Conservation (phyloP, 495 filamentous ascomycete species). For the Hypoxylon subgilvum region DNA sequence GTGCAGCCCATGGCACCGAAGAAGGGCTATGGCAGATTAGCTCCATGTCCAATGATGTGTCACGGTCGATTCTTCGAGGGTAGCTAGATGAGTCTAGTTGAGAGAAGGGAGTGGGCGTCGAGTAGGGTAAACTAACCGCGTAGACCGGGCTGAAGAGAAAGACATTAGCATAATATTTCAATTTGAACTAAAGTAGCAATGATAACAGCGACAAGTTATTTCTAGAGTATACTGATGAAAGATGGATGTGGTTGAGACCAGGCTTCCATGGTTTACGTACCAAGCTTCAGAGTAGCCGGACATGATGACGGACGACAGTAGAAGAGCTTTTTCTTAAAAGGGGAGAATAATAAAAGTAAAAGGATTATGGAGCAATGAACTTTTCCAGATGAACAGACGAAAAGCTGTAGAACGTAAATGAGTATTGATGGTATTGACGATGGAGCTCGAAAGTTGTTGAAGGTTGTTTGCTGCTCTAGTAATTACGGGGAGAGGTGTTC, state of each 20-base stretch:
- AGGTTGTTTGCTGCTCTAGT: constrained; percentile 13
- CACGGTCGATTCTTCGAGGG: constrained; percentile 26
- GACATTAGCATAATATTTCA: constrained; percentile 19
- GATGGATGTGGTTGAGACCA: constrained; percentile 30
- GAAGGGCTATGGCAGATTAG: constrained; percentile 76
- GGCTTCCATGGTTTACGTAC: constrained; percentile 41
- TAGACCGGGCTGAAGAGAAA: constrained; percentile 81
- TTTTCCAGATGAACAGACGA: constrained; percentile 3
- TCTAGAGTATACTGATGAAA: constrained; percentile 38
- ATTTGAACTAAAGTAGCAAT: background rate
- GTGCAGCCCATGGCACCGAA: constrained; percentile 99
- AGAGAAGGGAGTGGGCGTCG: constrained; percentile 31
- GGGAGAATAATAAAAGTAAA: constrained; percentile 19
- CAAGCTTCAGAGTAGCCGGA: constrained; percentile 51
- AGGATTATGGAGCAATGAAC: constrained; percentile 5
- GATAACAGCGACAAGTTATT: constrained; percentile 7
- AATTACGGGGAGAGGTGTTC: constrained; percentile 21
- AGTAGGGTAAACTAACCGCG: constrained; percentile 89
- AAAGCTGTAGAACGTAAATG: constrained; percentile 11
- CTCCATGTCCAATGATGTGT: constrained; percentile 20
- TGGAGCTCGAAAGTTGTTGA: constrained; percentile 22
- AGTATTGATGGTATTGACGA: constrained; percentile 23
- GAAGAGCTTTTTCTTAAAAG: constrained; percentile 38
- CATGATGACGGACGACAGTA: constrained; percentile 50
- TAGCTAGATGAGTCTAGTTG: constrained; percentile 19